Conservation (phyloP, 345 rosid genomes). For the Fremontodendron californicum region DNA sequence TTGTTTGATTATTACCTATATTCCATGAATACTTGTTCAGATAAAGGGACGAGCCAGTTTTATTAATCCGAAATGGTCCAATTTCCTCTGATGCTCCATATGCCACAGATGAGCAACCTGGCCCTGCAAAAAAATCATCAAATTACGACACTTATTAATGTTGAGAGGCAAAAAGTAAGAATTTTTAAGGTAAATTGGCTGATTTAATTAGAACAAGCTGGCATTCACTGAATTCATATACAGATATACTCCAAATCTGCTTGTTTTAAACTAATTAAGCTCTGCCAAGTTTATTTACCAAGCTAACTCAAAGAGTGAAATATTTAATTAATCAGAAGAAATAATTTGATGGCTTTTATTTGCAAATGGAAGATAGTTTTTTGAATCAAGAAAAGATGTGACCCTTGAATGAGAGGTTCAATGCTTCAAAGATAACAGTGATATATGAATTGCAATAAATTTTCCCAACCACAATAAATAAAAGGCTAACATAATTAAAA, state of each 20-base stretch:
- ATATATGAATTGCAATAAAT: neutral
- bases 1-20: conserved; percentile 43
- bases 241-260: neutral
- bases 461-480: neutral
- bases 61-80: conserved; percentile 82
- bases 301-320: neutral
- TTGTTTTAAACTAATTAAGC: neutral
- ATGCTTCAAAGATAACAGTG: neutral
- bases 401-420: conserved; percentile 2
- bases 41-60: conserved; percentile 57
- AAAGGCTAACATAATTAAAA: neutral
- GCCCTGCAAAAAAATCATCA: conserved; percentile 52
- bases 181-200: neutral
- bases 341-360: too few species aligned
- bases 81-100: conserved; percentile 97
- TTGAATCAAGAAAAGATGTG: neutral
- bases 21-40: conserved; percentile 74
- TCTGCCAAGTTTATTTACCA: neutral
- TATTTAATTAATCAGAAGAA: neutral
- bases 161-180: neutral
- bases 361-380: too few species aligned
- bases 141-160: neutral
- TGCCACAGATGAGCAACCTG: conserved; percentile 94
- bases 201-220: neutral
- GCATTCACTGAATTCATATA: neutral